Evolutionary conservation across 169 alveolate species (phyloP).

Genomic region (Neospora caninum): DNA sequence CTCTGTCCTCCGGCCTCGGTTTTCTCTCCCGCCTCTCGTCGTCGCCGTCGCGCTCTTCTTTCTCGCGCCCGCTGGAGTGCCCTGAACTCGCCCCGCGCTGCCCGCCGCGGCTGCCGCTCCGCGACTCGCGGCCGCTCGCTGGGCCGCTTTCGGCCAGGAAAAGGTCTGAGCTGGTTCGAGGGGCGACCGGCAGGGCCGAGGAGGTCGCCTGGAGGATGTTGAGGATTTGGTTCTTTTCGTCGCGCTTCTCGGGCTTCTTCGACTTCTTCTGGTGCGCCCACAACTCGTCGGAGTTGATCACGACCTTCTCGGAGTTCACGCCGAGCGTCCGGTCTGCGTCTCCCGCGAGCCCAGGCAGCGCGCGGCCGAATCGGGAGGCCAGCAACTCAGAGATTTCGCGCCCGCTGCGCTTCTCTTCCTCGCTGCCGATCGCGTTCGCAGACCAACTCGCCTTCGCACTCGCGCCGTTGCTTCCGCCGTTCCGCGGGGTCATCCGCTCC

Average conservation of each 20-base stretch:
- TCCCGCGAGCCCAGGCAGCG: neutral
- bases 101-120: conserved; percentile 39
- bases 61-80: neutral
- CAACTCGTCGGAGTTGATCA: conserved; percentile 75
- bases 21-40: neutral
- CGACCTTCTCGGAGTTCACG: conserved; percentile 73
- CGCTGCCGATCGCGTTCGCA: neutral
- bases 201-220: neutral
- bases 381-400: too few relatives aligned
- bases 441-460: neutral
- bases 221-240: conserved; percentile 9
- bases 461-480: too few relatives aligned
- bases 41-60: neutral
- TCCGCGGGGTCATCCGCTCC: too few relatives aligned
- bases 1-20: neutral
- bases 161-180: neutral
- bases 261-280: conserved; percentile 78
- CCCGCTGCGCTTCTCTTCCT: neutral
- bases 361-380: neutral
- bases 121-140: neutral
- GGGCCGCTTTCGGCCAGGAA: neutral
- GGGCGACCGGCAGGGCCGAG: neutral
- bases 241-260: conserved; percentile 46
- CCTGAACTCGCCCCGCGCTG: neutral
- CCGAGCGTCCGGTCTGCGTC: conserved; percentile 4